Base-by-base conservation (phyloP, 495 filamentous ascomycete genomes). In the Margaritispora aquatica region DNA sequence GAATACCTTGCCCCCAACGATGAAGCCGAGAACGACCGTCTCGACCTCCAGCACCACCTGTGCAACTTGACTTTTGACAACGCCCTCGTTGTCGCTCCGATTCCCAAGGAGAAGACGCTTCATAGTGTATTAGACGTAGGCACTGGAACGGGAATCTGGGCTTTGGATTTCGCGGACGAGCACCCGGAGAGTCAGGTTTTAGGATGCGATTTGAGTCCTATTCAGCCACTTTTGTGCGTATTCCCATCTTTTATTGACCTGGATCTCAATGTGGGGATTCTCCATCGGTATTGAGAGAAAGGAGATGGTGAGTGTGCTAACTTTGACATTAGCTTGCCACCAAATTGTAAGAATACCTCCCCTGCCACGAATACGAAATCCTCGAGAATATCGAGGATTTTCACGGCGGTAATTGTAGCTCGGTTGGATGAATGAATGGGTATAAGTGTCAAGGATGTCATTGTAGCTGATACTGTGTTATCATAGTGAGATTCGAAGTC, bases 121-220 rank as follows among this genome's bases (percentile, higher is more conserved):
- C 62, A 72, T 51, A 68, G 71, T 0, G 71, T 78, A 15, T 63
- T 80, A 4, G 77, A 80, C 60, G 63, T 77, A 13, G 77, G 77
- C 15, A 76, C 73, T 1, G 75, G 74, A 34, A 79, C 75, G 0
- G 77, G 77, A 19, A 70, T 72, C 17, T 80, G 76, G 77, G 70
- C 74, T 19, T 71, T 77, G 4, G 75, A 78, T 31, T 72, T 75
- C 62, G 77, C 72, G 1, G 62, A 64, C 46, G 62, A 64, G 26
- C 58, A 58, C 23, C 62, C 62, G 1, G 62, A 64, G 44, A n/a
- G 46, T 21, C 19, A 63, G 46, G 73, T 78, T 26, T 58, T 81
- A 13, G 79, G 79, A 23, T 75, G 75, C 27, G 80, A 83, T 63
- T 66, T 83, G 0, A 77, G 74, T 38, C 76, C 81, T 1, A 76